Conservation (phyloP, 257 asterid genomes). For the Nicotiana obtusifolia region DNA sequence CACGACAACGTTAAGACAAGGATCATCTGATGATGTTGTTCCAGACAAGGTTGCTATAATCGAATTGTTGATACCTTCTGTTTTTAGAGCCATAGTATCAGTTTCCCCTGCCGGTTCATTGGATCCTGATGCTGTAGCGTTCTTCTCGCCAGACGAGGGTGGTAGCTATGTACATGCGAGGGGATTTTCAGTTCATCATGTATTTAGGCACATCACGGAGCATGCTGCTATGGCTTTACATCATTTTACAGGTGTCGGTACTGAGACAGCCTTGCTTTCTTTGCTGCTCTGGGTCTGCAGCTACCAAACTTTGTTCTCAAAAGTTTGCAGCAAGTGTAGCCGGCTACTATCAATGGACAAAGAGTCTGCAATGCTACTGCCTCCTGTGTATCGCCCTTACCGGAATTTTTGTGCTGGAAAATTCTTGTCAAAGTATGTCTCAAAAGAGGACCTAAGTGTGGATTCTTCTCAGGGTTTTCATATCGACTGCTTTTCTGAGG, state of each 20-base stretch:
- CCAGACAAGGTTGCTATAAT: conserved; percentile 69
- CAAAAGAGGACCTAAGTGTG: conserved; percentile 23
- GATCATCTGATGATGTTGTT: conserved; percentile 39
- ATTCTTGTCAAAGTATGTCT: conserved; percentile 24
- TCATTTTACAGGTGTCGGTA: conserved; percentile 46
- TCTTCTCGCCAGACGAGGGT: conserved; percentile 96
- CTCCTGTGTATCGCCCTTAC: conserved; percentile 73
- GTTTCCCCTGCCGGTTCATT: conserved; percentile 82
- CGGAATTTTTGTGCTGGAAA: conserved; percentile 32
- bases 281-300: conserved; percentile 85
- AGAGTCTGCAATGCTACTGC: conserved; percentile 61
- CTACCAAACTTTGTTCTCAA: conserved; percentile 61
- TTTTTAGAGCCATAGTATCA: conserved; percentile 76
- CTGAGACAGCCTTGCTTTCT: conserved; percentile 43
- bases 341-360: conserved; percentile 75
- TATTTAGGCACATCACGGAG: conserved; percentile 67
- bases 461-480: conserved; percentile 54
- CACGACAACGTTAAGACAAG: conserved; percentile 54
- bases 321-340: conserved; percentile 84
- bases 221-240: conserved; percentile 93
- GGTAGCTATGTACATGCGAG: conserved; percentile 84
- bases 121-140: conserved; percentile 82
- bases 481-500: conserved; percentile 57
- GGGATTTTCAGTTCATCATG: conserved; percentile 65
- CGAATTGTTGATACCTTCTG: conserved; percentile 65